Evolutionary conservation across 108 stramenopile genomes (phyloP).

Genomic region (Skeletonema marinoi): DNA sequence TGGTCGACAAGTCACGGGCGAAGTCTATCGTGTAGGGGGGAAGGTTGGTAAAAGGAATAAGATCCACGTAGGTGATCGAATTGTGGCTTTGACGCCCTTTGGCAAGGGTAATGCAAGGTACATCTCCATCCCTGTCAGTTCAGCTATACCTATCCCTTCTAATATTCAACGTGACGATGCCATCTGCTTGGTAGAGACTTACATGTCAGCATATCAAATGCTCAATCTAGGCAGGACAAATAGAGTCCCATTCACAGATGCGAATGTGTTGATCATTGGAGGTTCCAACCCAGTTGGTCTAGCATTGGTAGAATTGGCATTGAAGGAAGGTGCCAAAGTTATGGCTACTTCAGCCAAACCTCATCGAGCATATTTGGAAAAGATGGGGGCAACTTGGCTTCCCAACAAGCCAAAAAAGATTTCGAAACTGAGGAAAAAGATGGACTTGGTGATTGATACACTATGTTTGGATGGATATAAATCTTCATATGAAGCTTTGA

Average conservation of each 20-base stretch:
- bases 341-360: slow-evolving; percentile 60
- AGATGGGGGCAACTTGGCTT: slow-evolving; percentile 55
- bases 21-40: slow-evolving; percentile 39
- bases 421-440: slow-evolving; percentile 50
- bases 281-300: slow-evolving; percentile 57
- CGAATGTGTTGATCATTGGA: slow-evolving; percentile 67
- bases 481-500: slow-evolving; percentile 45
- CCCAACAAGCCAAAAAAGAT: slow-evolving; percentile 53
- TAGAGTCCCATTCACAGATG: slow-evolving; percentile 44
- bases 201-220: slow-evolving; percentile 77
- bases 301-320: slow-evolving; percentile 66
- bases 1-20: slow-evolving; percentile 65
- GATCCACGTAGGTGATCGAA: slow-evolving; percentile 53
- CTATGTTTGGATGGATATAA: slow-evolving; percentile 52
- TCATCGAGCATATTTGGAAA: slow-evolving; percentile 50
- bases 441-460: slow-evolving; percentile 73
- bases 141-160: slow-evolving; percentile 59
- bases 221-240: slow-evolving; percentile 40
- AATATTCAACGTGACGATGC: slow-evolving; percentile 40
- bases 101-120: slow-evolving; percentile 74
- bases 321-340: slow-evolving; percentile 56
- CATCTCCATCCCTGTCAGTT: slow-evolving; percentile 40
- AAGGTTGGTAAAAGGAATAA: background rate
- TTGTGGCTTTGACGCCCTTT: slow-evolving; percentile 60
- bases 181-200: slow-evolving; percentile 69